Percentiles rank a stretch among this genome's conserved stretches.
phyloP scores from a whole-genome alignment of 768 basidiomycete genomes.

The Hirschioporus abietinus region DNA sequence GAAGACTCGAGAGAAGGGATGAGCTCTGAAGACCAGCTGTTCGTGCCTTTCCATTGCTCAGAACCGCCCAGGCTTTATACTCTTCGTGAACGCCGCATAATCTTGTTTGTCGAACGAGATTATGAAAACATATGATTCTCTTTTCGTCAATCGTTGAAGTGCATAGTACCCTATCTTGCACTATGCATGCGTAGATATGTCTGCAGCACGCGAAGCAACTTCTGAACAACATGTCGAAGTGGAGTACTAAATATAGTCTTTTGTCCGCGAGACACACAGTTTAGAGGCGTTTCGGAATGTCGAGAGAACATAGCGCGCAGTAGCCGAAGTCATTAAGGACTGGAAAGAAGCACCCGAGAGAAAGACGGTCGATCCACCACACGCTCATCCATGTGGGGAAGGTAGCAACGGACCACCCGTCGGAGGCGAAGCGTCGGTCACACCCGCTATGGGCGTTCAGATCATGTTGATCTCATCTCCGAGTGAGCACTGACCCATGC shows the following conservation, averaged over 20 bases:
- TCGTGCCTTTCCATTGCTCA: background rate
- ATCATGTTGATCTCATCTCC: background rate
- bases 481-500: background rate
- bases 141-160: background rate
- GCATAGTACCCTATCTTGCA: background rate
- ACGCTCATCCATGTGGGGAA: background rate
- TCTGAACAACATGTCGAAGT: background rate
- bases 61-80: background rate
- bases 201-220: background rate
- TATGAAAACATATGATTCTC: background rate
- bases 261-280: background rate
- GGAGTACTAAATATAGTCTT: background rate
- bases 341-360: background rate
- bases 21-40: background rate
- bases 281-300: background rate
- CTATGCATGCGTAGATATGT: background rate
- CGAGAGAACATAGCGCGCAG: background rate
- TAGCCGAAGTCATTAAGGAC: background rate
- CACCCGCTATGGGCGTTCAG: background rate
- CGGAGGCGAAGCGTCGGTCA: background rate
- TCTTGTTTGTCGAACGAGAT: background rate
- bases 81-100: background rate
- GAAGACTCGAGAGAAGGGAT: background rate
- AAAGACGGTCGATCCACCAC: background rate
- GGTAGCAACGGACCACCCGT: background rate